Evolutionary conservation across 108 stramenopile species (phyloP).

Genomic region (Cyclotella atomus): DNA sequence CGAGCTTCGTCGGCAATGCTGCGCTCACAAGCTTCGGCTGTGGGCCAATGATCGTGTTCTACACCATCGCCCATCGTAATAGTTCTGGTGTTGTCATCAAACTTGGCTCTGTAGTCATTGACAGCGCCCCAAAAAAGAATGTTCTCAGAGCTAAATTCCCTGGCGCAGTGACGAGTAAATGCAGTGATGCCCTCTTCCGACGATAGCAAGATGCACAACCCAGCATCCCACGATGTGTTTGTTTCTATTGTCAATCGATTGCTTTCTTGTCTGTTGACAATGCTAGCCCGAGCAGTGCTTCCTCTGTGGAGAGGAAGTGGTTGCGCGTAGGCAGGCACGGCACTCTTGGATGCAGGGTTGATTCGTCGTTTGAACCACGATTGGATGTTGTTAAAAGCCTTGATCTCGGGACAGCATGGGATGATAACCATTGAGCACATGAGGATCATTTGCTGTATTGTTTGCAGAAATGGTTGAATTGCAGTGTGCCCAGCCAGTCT

Average conservation of each 20-base stretch:
- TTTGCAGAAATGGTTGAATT: slow-evolving; percentile 43
- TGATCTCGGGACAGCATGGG: slow-evolving; percentile 35
- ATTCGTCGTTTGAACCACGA: slow-evolving; percentile 23
- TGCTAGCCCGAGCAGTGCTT: not conserved
- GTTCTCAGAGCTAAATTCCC: slow-evolving; percentile 50
- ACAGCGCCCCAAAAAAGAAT: slow-evolving; percentile 55
- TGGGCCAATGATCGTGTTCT: not conserved
- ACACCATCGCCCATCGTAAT: not conserved
- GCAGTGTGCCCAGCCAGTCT: slow-evolving; percentile 29
- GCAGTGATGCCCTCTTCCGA: slow-evolving; percentile 43
- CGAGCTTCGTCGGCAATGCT: slow-evolving; percentile 17
- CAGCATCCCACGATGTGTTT: slow-evolving; percentile 48
- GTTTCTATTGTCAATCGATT: slow-evolving; percentile 1
- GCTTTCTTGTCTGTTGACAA: not conserved
- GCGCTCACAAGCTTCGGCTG: not conserved
- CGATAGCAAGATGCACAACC: slow-evolving; percentile 47
- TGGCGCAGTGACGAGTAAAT: slow-evolving; percentile 49
- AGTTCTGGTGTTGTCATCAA: slow-evolving; percentile 20
- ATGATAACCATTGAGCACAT: slow-evolving; percentile 41
- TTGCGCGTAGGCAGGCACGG: slow-evolving; percentile 46
- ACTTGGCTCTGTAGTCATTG: slow-evolving; percentile 45
- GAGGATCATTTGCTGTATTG: slow-evolving; percentile 51
- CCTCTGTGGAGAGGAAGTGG: slow-evolving; percentile 22
- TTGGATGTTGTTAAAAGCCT: not conserved
- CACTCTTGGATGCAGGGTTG: slow-evolving; percentile 19